Percentiles rank a stretch among this genome's conserved stretches.
Conservation (phyloP, 768 basidiomycete species). For the Tubosaeta sp. region DNA sequence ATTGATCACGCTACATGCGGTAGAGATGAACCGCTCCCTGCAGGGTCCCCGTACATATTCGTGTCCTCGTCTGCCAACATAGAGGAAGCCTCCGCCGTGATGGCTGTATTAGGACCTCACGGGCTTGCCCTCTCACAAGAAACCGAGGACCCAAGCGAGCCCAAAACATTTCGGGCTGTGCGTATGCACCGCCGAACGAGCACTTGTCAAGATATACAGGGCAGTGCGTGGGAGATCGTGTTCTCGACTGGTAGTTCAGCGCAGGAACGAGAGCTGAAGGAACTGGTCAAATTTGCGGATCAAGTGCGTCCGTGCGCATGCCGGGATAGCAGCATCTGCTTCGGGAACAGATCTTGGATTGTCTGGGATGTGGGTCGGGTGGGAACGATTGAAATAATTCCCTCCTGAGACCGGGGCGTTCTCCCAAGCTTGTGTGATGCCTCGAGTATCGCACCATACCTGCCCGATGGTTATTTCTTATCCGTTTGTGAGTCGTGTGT, state of each 20-base stretch:
- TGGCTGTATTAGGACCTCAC: conserved; percentile 23
- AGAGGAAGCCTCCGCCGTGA: conserved; percentile 14
- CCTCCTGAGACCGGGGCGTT: background rate
- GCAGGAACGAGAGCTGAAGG: conserved; percentile 14
- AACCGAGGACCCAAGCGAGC: background rate
- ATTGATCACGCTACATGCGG: background rate
- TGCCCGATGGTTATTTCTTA: no score
- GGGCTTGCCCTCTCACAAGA: conserved; percentile 21
- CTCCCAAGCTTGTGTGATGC: background rate
- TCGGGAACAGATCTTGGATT: conserved; percentile 16
- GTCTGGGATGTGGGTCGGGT: conserved; percentile 19
- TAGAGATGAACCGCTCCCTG: conserved; percentile 19
- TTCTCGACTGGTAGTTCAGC: conserved; percentile 13
- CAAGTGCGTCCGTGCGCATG: background rate
- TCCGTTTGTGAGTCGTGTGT: no score
- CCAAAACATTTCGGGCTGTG: conserved; percentile 12
- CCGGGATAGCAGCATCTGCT: background rate
- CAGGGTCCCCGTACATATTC: conserved; percentile 16
- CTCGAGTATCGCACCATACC: no score
- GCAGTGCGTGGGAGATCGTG: conserved; percentile 3
- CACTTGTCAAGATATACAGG: background rate
- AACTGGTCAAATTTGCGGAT: conserved; percentile 7
- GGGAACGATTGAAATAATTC: background rate
- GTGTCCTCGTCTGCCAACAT: conserved; percentile 15
- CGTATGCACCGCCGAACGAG: conserved; percentile 9